A percentile compares a stretch with the other conserved stretches of the same genome.
Evolutionary conservation across 176 grass and related monocot genomes (phyloP).

Genomic region (Metroxylon sagu): DNA sequence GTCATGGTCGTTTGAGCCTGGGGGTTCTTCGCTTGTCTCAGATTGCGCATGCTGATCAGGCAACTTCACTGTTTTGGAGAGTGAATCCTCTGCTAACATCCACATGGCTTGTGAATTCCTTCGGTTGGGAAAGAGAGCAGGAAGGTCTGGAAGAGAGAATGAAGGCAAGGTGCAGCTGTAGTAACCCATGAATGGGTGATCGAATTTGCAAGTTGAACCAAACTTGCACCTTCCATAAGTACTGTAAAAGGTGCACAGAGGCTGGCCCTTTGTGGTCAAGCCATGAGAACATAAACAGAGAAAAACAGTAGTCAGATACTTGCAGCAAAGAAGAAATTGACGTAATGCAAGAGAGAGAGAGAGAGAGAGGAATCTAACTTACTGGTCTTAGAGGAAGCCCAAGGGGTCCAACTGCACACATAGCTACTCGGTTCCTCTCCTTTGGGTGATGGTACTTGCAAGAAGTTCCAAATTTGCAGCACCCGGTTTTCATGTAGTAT

Average conservation of each 20-base stretch:
- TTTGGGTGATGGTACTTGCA: constrained; percentile 48
- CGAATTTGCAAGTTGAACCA: constrained; percentile 36
- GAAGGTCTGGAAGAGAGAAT: constrained; percentile 19
- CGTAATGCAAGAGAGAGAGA: neutral
- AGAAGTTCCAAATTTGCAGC: constrained; percentile 34
- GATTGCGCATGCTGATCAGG: neutral
- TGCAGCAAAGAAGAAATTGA: neutral
- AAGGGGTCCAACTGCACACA: constrained; percentile 16
- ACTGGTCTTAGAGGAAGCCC: constrained; percentile 39
- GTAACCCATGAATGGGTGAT: constrained; percentile 28
- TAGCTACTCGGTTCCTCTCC: constrained; percentile 21
- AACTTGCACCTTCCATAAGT: constrained; percentile 37
- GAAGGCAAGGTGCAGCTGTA: constrained; percentile 27
- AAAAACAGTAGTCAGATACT: neutral
- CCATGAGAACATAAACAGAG: neutral
- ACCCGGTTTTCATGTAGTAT: constrained; percentile 32
- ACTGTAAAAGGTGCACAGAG: constrained; percentile 20
- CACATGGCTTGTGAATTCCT: constrained; percentile 15
- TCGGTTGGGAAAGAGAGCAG: constrained; percentile 11
- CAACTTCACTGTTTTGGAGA: too few species aligned
- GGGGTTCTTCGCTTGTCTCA: neutral
- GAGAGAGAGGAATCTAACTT: constrained; percentile 10
- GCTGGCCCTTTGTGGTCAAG: constrained; percentile 26
- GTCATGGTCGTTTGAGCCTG: neutral
- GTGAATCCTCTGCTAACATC: neutral